These are phyloP conservation scores for Hyphopichia fennica DNA, from an alignment of 1,139 yeast species.

Conservation along the genomic window DNA sequence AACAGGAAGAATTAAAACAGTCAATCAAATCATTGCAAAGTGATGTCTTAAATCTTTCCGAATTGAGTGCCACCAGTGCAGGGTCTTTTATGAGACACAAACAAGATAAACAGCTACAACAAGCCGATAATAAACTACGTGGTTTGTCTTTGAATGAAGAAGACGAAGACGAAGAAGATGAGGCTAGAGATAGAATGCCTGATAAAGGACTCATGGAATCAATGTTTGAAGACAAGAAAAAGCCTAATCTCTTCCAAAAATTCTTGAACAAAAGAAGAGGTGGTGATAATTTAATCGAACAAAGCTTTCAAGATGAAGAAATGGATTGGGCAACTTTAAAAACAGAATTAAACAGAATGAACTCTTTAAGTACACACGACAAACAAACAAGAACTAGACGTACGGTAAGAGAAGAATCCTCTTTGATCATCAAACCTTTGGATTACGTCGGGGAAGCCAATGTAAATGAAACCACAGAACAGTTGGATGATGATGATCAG, in stretches of 20 bases:
- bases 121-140: conserved; percentile 23
- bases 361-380: conserved; percentile 69
- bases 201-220: conserved; percentile 37
- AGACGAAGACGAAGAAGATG: conserved; percentile 16
- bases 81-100: conserved; percentile 80
- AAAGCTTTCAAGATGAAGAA: conserved; percentile 31
- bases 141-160: conserved; percentile 20
- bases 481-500: conserved; percentile 15
- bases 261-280: conserved; percentile 40
- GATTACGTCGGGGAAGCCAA: conserved; percentile 56
- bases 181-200: conserved; percentile 15
- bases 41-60: conserved; percentile 53
- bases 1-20: conserved; percentile 41
- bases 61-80: conserved; percentile 86
- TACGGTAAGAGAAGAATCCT: conserved; percentile 66
- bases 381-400: conserved; percentile 67
- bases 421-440: conserved; percentile 68
- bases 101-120: conserved; percentile 42
- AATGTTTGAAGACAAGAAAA: conserved; percentile 47
- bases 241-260: conserved; percentile 56
- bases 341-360: conserved; percentile 70
- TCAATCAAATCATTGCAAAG: conserved; percentile 47
- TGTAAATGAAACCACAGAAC: conserved; percentile 38
- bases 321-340: conserved; percentile 45
- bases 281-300: conserved; percentile 36